Evolutionary conservation across 1,284 basidiomycete species (phyloP).

Genomic region (Trichosporon asahii): DNA sequence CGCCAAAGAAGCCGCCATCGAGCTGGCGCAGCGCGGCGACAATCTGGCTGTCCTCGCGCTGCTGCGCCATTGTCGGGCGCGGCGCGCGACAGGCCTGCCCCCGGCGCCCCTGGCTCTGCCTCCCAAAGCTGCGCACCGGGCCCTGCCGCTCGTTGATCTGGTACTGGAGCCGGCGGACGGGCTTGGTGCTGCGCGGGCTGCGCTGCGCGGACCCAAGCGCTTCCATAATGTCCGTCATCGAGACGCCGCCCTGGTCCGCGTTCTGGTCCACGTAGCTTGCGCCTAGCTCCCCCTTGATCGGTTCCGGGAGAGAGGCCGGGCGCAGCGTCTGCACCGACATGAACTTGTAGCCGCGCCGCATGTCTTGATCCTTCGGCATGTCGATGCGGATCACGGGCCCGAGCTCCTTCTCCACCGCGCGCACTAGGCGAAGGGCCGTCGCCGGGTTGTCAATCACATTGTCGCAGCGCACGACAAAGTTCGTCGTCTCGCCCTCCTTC

Average conservation of each 20-base stretch:
- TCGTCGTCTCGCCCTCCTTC: constrained; percentile 21
- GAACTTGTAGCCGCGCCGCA: constrained; percentile 15
- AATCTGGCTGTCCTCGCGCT: constrained; percentile 29
- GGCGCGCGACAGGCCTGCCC: no score
- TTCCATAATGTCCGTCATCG: constrained; percentile 10
- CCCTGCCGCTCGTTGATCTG: constrained; percentile 23
- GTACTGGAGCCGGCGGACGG: constrained; percentile 19
- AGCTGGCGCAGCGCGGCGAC: constrained; percentile 29
- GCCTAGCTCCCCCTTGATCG: constrained; percentile 35
- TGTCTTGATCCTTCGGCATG: constrained; percentile 31
- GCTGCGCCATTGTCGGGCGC: constrained; percentile 3
- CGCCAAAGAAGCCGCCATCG: constrained; percentile 36
- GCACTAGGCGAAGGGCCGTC: constrained; percentile 34
- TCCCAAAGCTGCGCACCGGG: no score
- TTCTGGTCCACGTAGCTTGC: constrained; percentile 16
- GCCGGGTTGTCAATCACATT: constrained; percentile 24
- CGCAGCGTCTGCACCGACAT: constrained; percentile 30
- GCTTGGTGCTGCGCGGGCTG: neutral
- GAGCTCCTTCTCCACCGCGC: constrained; percentile 33
- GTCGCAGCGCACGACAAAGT: constrained; percentile 26
- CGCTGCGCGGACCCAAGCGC: neutral
- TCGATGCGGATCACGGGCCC: constrained; percentile 29
- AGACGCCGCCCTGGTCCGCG: neutral
- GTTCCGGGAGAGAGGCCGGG: constrained; percentile 29
- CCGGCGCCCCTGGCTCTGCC: no score